These are phyloP conservation scores for Microascus cirrosus DNA, from an alignment of 2,329 filamentous ascomycete genomes.

Conservation along the genomic window DNA sequence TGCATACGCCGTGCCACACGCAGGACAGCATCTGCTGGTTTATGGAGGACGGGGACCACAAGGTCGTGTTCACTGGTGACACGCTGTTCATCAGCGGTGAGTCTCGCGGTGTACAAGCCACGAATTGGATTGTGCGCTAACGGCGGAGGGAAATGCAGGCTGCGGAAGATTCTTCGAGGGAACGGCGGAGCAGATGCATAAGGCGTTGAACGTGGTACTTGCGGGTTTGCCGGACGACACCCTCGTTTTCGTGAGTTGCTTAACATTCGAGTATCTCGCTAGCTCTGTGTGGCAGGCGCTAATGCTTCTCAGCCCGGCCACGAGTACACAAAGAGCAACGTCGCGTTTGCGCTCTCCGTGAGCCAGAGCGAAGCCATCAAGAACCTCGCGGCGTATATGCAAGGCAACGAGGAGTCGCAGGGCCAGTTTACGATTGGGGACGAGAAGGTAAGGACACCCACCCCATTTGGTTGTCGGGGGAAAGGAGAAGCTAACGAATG, in stretches of 20 bases:
- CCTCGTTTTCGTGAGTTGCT: constrained; percentile 65
- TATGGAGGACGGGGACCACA: constrained; percentile 65
- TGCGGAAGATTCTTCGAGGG: constrained; percentile 97
- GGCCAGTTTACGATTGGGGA: constrained; percentile 95
- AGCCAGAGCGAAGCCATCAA: constrained; percentile 64
- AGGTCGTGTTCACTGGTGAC: constrained; percentile 88
- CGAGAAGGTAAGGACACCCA: constrained; percentile 59
- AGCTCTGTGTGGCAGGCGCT: background rate
- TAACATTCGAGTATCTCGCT: background rate
- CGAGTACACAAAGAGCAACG: constrained; percentile 96
- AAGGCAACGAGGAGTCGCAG: constrained; percentile 76
- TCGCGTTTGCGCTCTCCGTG: constrained; percentile 74
- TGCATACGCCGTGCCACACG: constrained; percentile 97
- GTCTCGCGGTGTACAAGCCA: background rate
- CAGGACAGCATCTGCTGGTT: constrained; percentile 97
- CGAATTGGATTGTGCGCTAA: background rate
- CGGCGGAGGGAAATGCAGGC: constrained; percentile 35
- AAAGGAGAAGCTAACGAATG: background rate
- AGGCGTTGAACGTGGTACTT: constrained; percentile 77
- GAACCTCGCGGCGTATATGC: constrained; percentile 65
- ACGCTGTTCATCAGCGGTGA: constrained; percentile 87
- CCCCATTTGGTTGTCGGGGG: background rate
- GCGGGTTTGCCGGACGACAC: constrained; percentile 79
- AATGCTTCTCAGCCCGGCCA: constrained; percentile 60
- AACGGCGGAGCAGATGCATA: constrained; percentile 80